Evolutionary conservation across 202 grass and related monocot species (phyloP), one percentile per base, ranked within the genome.

Genomic region (Carex sylvatica): DNA sequence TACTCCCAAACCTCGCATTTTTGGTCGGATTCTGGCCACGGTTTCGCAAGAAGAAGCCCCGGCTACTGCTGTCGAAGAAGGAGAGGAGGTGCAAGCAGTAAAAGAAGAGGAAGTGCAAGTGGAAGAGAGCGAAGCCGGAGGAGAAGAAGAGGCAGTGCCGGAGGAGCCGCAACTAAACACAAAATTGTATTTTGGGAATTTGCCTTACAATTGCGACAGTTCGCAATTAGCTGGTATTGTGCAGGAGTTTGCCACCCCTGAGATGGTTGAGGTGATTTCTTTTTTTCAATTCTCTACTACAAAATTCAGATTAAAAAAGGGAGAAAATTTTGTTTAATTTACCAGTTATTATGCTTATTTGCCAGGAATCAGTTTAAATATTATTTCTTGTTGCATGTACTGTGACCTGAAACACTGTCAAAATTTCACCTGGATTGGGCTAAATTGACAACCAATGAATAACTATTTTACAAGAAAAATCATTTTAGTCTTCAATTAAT

Each of bases 121-220:
- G 38, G 42, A 52, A 10, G 83, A 84, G 6, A 82, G 18, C 42
- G 74, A 35, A 18, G 22, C 36, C 4, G 77, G 18, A 55, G 44
- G 51, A 80, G 82, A 13, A 74, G 84, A 23, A 13, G 88, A 61
- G 9, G 74, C 60, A 0, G 31, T 20, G 22, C 2, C 46, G 0
- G 84, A 28, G 11, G 14, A 65, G 18, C 70, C 80, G 12, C 38
- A 71, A 42, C 74, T 83, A 23, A 73, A 80, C 46, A 98, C 92
- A 22, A 98, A 98, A 67, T 83, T 98, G 0, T 98, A 98, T 84
- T 91, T 98, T 70, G 95, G 95, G 14, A 98, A 98, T 75, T 83
- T 98, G 61, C 92, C 95, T 18, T 98, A 98, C 86, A 95, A 95
- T 62, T 98, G 95, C 79, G 92, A 95, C 89, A 98, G 95, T 64